phyloP scores from a whole-genome alignment of 306 rosid genomes.

The Mucuna pruriens region DNA sequence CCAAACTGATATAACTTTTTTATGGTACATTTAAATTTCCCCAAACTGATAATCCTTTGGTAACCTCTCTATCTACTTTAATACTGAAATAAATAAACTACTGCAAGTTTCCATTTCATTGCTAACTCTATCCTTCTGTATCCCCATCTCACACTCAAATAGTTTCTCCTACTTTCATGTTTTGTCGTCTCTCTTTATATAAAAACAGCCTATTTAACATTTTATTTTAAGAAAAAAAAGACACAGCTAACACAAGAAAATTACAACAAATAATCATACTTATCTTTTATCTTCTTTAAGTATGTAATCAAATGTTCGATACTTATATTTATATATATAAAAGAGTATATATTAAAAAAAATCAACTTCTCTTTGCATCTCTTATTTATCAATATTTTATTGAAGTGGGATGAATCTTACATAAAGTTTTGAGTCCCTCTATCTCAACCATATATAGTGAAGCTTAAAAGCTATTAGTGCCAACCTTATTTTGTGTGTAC shows the following conservation, averaged over 20 bases:
- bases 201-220: not conserved
- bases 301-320: too few relatives aligned
- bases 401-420: not conserved
- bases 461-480: constrained; percentile 37
- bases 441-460: not conserved
- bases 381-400: not conserved
- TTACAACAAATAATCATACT: too few relatives aligned
- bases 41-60: not conserved
- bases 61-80: constrained; percentile 24
- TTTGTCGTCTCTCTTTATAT: not conserved
- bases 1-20: not conserved
- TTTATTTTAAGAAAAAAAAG: not conserved
- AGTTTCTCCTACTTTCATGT: not conserved
- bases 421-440: not conserved
- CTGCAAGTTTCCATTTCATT: constrained; percentile 29
- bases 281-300: too few relatives aligned
- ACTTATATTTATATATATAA: too few relatives aligned
- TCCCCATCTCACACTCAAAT: not conserved
- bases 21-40: not conserved
- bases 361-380: too few relatives aligned
- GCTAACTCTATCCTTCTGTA: constrained; percentile 14
- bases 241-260: not conserved
- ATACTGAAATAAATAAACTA: constrained; percentile 11
- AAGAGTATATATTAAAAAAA: too few relatives aligned
- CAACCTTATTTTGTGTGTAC: not conserved